Evolutionary conservation across 176 grass and related monocot species (phyloP), one percentile per base, ranked within the genome.

Genomic region (Rhynchospora tenuis): DNA sequence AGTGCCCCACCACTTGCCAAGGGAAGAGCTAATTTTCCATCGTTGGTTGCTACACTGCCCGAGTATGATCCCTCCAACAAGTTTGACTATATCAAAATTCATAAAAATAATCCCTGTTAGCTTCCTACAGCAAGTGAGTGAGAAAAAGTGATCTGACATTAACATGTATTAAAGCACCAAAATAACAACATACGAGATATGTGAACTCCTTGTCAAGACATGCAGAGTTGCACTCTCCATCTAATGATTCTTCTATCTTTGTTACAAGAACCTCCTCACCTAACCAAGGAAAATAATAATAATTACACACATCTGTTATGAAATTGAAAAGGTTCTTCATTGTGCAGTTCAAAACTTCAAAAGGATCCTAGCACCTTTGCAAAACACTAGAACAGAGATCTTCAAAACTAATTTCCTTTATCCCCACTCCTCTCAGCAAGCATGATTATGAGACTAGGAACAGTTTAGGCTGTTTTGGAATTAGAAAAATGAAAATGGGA

Each of bases 1-100:
- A 95, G 77, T 87, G 77, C 84, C 55, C 81, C 90, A 80, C 91
- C 93, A 88, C 83, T 87, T 56, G 89, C 76, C 86, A 99, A 95
- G 12, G 91, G 93, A 89, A 99, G 84, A 57, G 70, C 74, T 80
- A 99, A 82, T 81, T 89, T 91, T 67, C 91, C 77, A 64, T 91
- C 90, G 15, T 56, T 55, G 24, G 73, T 56, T 19, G 24, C 73
- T 56, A 77, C 50, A 56, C 73, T 56, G 73, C 73, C 73, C 60
- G 83, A 23, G 88, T 95, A 99, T 64, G 93, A 95, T 59, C 96
- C 96, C 5, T 85, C 85, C 59, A 99, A 54, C 89, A 88, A 95
- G 63, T 84, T 90, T 83, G 96, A 90, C 96, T 99, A 86, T 55
- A 76, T 29, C 58, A 87, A 81, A 59, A 63, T 4, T 47, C 51